phyloP scores from a whole-genome alignment of 2,329 filamentous ascomycete genomes.

The Monilinia polystroma region DNA sequence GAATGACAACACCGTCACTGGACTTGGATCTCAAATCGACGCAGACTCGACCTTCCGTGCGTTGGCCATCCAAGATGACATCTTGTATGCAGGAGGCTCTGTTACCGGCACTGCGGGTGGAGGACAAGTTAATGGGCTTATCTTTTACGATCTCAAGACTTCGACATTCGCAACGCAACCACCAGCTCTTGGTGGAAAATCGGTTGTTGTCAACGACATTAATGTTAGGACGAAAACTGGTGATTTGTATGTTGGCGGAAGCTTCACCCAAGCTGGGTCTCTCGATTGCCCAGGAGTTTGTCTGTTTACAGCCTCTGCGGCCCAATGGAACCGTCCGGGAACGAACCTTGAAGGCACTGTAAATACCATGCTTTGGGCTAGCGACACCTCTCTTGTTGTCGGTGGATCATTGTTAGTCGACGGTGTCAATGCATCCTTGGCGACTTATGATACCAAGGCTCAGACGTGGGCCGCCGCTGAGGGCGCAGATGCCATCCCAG shows the following conservation, averaged over 20 bases:
- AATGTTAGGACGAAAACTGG: conserved; percentile 65
- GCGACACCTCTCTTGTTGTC: conserved; percentile 67
- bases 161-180: conserved; percentile 70
- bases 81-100: conserved; percentile 79
- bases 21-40: conserved; percentile 65
- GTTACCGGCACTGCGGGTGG: conserved; percentile 69
- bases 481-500: conserved; percentile 67
- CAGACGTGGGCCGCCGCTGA: conserved; percentile 65
- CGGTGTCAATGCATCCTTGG: conserved; percentile 64
- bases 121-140: conserved; percentile 65
- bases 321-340: conserved; percentile 80
- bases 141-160: conserved; percentile 73
- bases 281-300: conserved; percentile 82
- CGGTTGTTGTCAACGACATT: conserved; percentile 74
- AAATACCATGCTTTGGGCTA: conserved; percentile 72
- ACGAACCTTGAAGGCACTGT: conserved; percentile 69
- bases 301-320: conserved; percentile 66
- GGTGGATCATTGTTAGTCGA: conserved; percentile 74
- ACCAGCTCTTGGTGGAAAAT: conserved; percentile 67
- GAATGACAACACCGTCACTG: conserved; percentile 64
- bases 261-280: conserved; percentile 78
- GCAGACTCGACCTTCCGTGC: conserved; percentile 73
- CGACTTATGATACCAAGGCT: conserved; percentile 67
- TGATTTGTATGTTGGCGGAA: conserved; percentile 83
- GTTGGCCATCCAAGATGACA: conserved; percentile 63